Evolutionary conservation across 2,329 filamentous ascomycete species (phyloP).

Genomic region (Tolypocladium nubicola): DNA sequence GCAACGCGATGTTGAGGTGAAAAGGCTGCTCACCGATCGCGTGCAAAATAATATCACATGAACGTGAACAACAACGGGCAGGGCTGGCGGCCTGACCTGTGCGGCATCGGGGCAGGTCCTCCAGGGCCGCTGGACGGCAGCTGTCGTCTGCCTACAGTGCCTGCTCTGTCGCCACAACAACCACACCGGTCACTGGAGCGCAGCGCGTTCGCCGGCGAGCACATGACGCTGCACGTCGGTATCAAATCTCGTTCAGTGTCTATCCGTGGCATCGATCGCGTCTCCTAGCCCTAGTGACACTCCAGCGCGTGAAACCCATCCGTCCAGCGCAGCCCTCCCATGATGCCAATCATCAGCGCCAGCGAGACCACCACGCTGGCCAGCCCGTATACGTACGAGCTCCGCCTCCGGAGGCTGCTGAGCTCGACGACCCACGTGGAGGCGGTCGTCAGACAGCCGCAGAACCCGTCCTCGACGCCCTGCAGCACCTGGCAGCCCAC

Average conservation of each 20-base stretch:
- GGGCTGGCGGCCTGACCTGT: too few species aligned
- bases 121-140: neutral
- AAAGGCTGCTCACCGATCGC: neutral
- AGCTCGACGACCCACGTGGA: slow-evolving; percentile 58
- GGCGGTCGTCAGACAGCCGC: slow-evolving; percentile 54
- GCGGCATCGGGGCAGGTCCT: neutral
- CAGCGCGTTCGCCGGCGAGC: neutral
- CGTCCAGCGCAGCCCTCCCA: slow-evolving; percentile 68
- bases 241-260: neutral
- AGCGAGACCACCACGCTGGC: slow-evolving; percentile 50
- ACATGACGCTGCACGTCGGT: neutral
- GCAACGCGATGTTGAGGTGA: neutral
- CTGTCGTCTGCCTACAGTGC: neutral
- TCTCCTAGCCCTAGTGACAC: slow-evolving; percentile 16
- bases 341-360: slow-evolving; percentile 53
- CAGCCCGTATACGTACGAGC: slow-evolving; percentile 58
- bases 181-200: neutral
- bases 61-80: too few species aligned
- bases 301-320: slow-evolving; percentile 36
- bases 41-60: too few species aligned
- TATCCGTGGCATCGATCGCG: neutral
- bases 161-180: neutral
- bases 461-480: slow-evolving; percentile 57
- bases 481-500: slow-evolving; percentile 59
- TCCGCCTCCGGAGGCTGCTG: slow-evolving; percentile 35